Evolutionary conservation across 805 yeast genomes (phyloP), one percentile per base, ranked within the genome.

Genomic region (Myxozyma nipponensis): DNA sequence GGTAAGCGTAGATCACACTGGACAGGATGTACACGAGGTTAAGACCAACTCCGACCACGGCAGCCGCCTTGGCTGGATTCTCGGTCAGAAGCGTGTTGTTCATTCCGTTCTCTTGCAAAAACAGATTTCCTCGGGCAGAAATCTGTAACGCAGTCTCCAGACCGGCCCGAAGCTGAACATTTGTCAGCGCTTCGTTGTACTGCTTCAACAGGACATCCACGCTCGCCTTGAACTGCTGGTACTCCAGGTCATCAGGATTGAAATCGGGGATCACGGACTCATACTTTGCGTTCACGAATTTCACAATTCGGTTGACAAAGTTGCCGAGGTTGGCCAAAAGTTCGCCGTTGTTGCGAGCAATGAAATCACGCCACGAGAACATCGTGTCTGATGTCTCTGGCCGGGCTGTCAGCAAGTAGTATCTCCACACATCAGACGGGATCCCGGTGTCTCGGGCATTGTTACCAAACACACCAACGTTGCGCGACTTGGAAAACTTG

Each of bases 401-500:
- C 69, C 99, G 82, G 30, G 90, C 81, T 40, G 89, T 79, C 2
- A 95, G 84, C 67, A 93, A 77, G 70, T 93, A 93, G 71, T 91
- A 93, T 77, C 99, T 83, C 98, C 98, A 93, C 37, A 93, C 97
- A 39, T 95, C 84, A 40, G 97, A 82, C 2, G 95, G 75, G 30
- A 93, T 70, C 36, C 96, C 96, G 34, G 95, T 86, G 34, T 86
- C 96, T 71, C 88, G 81, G 38, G 98, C 99, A 65, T 87, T 90
- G 72, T 91, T 91, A 66, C 99, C 99, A 66, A 93, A 93, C 39
- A 93, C 99, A 71, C 99, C 99, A 55, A 91, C 78, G 61, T 93
- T 93, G 72, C 98, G 82, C n/a, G 96, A 87, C 72, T 93, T 93
- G 49, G 98, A 91, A 74, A 93, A 93, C 70, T 93, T 93, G 59